These are phyloP conservation scores for Talaromyces marneffei DNA, from an alignment of 2,329 filamentous ascomycete genomes.

Conservation along the genomic window DNA sequence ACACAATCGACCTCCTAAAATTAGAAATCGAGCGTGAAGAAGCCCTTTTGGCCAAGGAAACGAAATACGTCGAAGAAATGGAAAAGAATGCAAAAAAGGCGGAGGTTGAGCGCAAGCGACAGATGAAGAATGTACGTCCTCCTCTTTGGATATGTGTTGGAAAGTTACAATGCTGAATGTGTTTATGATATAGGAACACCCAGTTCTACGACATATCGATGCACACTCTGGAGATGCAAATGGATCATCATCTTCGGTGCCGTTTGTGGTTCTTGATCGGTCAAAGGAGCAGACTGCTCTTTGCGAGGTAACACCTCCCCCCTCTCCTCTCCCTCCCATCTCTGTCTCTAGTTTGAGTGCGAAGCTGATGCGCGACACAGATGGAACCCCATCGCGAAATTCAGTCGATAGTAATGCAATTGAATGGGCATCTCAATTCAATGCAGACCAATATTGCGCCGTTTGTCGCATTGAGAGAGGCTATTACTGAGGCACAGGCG, in stretches of 20 bases:
- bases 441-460: constrained; percentile 40
- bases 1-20: constrained; percentile 36
- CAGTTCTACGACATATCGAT: constrained; percentile 33
- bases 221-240: constrained; percentile 16
- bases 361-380: constrained; percentile 18
- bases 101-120: constrained; percentile 34
- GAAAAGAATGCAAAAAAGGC: constrained; percentile 39
- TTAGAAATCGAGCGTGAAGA: constrained; percentile 41
- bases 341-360: background rate
- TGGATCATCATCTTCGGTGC: constrained; percentile 18
- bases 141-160: background rate
- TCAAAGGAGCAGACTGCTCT: constrained; percentile 25
- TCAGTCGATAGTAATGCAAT: constrained; percentile 32
- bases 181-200: constrained; percentile 32
- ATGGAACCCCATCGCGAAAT: constrained; percentile 35
- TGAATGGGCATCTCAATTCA: constrained; percentile 40
- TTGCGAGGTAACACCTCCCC: constrained; percentile 37
- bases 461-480: constrained; percentile 32
- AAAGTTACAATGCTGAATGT: background rate
- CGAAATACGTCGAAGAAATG: constrained; percentile 36
- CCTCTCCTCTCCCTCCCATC: background rate
- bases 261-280: constrained; percentile 24
- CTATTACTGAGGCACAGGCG: constrained; percentile 33
- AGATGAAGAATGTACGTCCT: constrained; percentile 35
- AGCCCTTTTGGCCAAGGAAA: constrained; percentile 36